Percentiles rank a stretch among this genome's conserved stretches.
Evolutionary conservation across 192 early-diverging fungal genomes (phyloP).

Genomic region (Obelidium mucronatum): DNA sequence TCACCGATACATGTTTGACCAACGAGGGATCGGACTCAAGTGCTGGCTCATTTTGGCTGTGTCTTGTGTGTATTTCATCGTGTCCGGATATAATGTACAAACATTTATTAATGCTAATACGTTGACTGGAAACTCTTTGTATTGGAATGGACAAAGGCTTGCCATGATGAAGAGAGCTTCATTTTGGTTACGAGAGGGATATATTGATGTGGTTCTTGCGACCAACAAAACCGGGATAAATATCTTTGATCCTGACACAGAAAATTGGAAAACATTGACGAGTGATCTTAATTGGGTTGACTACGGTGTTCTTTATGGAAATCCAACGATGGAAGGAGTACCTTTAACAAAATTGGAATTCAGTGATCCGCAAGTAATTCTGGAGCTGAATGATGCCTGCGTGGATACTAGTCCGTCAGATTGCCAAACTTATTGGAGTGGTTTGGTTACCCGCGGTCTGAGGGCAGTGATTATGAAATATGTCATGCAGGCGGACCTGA

Average conservation of each 20-base stretch:
- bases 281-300: not conserved
- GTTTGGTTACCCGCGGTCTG: constrained; percentile 38
- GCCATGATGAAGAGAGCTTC: constrained; percentile 25
- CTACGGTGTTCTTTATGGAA: constrained; percentile 19
- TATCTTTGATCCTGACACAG: not conserved
- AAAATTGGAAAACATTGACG: not conserved
- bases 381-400: constrained; percentile 39
- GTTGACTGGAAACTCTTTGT: constrained; percentile 16
- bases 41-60: constrained; percentile 31
- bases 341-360: not conserved
- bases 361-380: not conserved
- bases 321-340: not conserved
- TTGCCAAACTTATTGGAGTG: constrained; percentile 40
- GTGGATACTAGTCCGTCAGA: constrained; percentile 24
- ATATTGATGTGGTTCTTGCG: not conserved
- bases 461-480: constrained; percentile 32
- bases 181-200: constrained; percentile 31
- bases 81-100: constrained; percentile 17
- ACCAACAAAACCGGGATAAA: not conserved
- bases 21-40: constrained; percentile 37
- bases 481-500: not conserved
- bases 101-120: not conserved
- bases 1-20: constrained; percentile 27
- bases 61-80: constrained; percentile 44
- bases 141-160: constrained; percentile 41